A percentile compares a stretch with the other conserved stretches of the same genome.
Conservation (phyloP, 495 filamentous ascomycete genomes). For the Podospora pseudoanserina region DNA sequence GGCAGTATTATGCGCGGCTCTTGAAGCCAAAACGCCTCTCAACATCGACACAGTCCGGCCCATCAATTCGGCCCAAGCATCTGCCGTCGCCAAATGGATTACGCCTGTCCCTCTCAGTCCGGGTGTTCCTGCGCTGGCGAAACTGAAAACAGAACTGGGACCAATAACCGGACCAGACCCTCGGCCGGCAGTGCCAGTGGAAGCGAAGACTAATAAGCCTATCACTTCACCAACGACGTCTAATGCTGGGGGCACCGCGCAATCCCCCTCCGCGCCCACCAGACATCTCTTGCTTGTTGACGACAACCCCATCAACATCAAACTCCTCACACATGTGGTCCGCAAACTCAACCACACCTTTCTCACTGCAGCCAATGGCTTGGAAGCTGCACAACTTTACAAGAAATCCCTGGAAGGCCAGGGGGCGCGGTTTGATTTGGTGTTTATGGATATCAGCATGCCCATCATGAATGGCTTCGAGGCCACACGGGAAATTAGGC, state of each 20-base stretch:
- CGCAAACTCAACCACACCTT: slow-evolving; percentile 42
- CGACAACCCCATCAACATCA: slow-evolving; percentile 73
- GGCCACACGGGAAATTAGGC: slow-evolving; percentile 53
- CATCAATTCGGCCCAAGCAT: not conserved
- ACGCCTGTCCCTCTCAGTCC: not conserved
- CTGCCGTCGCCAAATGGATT: not conserved
- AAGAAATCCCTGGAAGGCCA: slow-evolving; percentile 24
- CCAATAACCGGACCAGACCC: not conserved
- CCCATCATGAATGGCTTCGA: slow-evolving; percentile 62
- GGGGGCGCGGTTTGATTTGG: slow-evolving; percentile 42
- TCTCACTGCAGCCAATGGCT: slow-evolving; percentile 40
- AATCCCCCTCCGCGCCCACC: not conserved
- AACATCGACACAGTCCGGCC: not conserved
- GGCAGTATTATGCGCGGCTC: slow-evolving; percentile 9
- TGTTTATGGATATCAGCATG: slow-evolving; percentile 68
- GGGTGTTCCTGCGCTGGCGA: not conserved
- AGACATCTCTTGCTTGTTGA: slow-evolving; percentile 61
- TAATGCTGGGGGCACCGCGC: not conserved
- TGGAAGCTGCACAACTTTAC: slow-evolving; percentile 42
- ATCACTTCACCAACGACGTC: not conserved
- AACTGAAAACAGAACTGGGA: not conserved
- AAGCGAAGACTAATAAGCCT: slow-evolving; percentile 32
- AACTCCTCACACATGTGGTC: slow-evolving; percentile 62
- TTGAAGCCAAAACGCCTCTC: not conserved
- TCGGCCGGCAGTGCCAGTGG: not conserved